Conservation (phyloP, 805 yeast genomes). For the Ogataea salicorniae region DNA sequence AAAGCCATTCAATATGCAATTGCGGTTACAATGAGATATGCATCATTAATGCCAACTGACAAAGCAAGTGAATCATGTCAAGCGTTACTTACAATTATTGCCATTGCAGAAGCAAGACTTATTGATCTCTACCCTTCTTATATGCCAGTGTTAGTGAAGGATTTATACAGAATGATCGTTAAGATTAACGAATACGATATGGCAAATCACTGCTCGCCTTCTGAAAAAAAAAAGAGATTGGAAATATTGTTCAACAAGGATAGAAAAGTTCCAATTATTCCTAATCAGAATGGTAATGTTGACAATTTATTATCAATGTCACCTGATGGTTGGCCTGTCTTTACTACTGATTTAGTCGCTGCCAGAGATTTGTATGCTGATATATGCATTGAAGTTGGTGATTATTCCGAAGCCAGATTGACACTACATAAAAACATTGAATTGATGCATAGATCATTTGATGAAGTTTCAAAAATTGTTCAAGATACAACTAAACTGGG, state of each 20-base stretch:
- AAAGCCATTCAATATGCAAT: constrained; percentile 18
- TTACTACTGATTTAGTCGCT: constrained; percentile 18
- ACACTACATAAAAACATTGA: background rate
- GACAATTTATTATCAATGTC: background rate
- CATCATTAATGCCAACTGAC: constrained; percentile 18
- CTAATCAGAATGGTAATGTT: background rate
- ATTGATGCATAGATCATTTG: background rate
- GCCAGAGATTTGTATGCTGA: constrained; percentile 25
- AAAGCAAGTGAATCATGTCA: constrained; percentile 18
- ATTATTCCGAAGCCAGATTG: constrained; percentile 14
- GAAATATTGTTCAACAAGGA: background rate
- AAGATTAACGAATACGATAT: too few species aligned
- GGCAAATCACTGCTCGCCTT: too few species aligned
- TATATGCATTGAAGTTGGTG: constrained; percentile 21
- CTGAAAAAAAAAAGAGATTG: too few species aligned
- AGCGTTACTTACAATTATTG: constrained; percentile 17
- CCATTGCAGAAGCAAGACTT: constrained; percentile 21
- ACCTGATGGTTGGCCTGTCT: constrained; percentile 26
- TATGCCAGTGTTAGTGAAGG: constrained; percentile 15
- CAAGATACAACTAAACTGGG: constrained; percentile 10
- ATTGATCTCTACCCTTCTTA: constrained; percentile 24
- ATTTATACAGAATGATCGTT: background rate
- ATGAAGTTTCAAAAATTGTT: background rate
- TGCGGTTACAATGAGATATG: constrained; percentile 20
- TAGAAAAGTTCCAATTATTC: background rate